Base-by-base conservation (phyloP, 2,329 filamentous ascomycete genomes). In the Blastomyces percursus region DNA sequence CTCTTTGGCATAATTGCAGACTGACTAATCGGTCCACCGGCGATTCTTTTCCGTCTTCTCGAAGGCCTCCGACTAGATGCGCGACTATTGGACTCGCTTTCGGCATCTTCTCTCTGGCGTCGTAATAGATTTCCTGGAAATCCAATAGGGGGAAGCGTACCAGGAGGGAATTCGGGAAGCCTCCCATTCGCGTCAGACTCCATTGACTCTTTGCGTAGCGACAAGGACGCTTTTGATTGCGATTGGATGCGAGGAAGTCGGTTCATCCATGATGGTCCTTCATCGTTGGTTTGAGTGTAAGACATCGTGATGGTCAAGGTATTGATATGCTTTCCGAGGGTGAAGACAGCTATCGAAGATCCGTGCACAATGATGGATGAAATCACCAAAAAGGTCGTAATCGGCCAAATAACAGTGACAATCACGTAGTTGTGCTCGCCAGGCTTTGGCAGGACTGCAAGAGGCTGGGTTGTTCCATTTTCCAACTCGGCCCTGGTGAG, bases 261-360 rank as follows among this genome's bases (percentile, higher is more conserved):
- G 68, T 95, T 94, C 89, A 97, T 96, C 94, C 94, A 99, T 1
- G 86, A 86, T 2, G 91, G 89, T 0, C 91, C 90, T 44, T 96
- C 90, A 62, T 96, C 93, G 59, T 89, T 89, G 21, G 87, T 91
- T 65, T 88, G 85, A 0, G 94, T 99, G 78, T 97, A 99, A 0
- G 94, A 96, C 84, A 99, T 90, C 62, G 94, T 96, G 64, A 99
- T 81, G 0, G 90, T 92, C 67, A 99, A 78, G 0, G 94, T 97
- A 77, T 97, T 97, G 83, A 99, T 99, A 65, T 90, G 92, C 76
- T 97, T 99, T 69, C 94, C 94, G 1, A 99, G 84, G 0, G 94
- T 97, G 70, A 99, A 99, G 9, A 99, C 94, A 5, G 94, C 94
- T 69, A 99, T 89, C 0, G 94, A 97, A n/a, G 94, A 97, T 27